Evolutionary conservation across 2,329 filamentous ascomycete genomes (phyloP).

Genomic region (Celoporthe dispersa): DNA sequence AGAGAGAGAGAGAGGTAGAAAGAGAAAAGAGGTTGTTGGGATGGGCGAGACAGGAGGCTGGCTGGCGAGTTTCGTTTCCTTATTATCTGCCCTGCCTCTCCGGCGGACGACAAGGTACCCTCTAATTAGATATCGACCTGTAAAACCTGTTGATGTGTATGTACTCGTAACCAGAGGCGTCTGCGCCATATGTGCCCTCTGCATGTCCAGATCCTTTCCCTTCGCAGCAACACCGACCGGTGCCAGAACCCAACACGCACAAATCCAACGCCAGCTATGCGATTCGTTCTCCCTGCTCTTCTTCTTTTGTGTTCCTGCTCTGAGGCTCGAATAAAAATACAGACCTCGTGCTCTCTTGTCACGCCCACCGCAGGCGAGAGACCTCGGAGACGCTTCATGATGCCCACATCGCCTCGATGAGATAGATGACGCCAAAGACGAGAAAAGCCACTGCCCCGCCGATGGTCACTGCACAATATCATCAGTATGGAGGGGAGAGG

Average conservation of each 20-base stretch:
- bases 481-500: neutral
- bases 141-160: neutral
- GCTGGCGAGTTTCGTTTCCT: neutral
- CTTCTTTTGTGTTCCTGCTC: neutral
- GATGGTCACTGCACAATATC: conserved; percentile 73
- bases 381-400: conserved; percentile 35
- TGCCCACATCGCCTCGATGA: conserved; percentile 75
- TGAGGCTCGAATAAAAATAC: neutral
- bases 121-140: conserved; percentile 3
- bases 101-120: neutral
- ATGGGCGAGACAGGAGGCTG: no score
- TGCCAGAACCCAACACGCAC: neutral
- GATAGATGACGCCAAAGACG: conserved; percentile 88
- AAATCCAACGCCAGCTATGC: conserved; percentile 14
- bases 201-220: neutral
- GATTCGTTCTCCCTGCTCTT: neutral
- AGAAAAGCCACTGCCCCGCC: conserved; percentile 91
- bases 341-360: neutral
- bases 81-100: neutral
- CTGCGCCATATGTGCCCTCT: neutral
- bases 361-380: neutral
- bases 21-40: no score
- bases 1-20: neutral
- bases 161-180: neutral
- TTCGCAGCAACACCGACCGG: neutral